Percentiles rank a stretch among this genome's conserved stretches.
Conservation (phyloP, 768 basidiomycete genomes). For the Pleurotus platypus region DNA sequence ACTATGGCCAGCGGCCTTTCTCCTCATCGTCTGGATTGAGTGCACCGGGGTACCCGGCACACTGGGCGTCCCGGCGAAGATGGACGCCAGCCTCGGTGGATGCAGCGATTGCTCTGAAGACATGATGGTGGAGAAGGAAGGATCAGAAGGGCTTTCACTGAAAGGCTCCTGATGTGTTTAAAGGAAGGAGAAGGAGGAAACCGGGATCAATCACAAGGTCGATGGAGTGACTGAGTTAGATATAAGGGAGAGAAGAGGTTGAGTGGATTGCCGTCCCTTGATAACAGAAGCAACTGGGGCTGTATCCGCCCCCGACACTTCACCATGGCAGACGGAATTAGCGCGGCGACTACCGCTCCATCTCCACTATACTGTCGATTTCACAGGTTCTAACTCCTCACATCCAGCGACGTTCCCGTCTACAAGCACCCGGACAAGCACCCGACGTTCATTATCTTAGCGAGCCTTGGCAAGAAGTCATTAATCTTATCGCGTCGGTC, state of each 20-base stretch:
- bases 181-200: conserved; percentile 11
- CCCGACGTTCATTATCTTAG: conserved; percentile 4
- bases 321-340: conserved; percentile 14
- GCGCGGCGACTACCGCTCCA: conserved; percentile 25
- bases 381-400: conserved; percentile 9
- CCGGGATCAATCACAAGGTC: conserved; percentile 11
- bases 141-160: conserved; percentile 8
- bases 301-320: conserved; percentile 19
- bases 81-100: conserved; percentile 69
- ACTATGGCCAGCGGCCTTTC: conserved; percentile 87
- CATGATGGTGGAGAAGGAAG: conserved; percentile 30
- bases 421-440: conserved; percentile 16
- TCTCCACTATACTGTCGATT: conserved; percentile 17
- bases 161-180: conserved; percentile 3
- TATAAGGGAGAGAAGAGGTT: conserved; percentile 1
- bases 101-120: conserved; percentile 46
- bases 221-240: conserved; percentile 11
- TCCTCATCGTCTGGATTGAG: conserved; percentile 86
- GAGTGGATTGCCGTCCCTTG: conserved; percentile 3
- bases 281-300: conserved; percentile 2
- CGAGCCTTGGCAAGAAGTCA: conserved; percentile 16
- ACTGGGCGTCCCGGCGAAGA: conserved; percentile 72
- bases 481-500: conserved; percentile 7
- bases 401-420: conserved; percentile 13
- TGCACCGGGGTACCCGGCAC: conserved; percentile 84